phyloP scores from a whole-genome alignment of 1,284 basidiomycete species.

The Tylopilus sp. region DNA sequence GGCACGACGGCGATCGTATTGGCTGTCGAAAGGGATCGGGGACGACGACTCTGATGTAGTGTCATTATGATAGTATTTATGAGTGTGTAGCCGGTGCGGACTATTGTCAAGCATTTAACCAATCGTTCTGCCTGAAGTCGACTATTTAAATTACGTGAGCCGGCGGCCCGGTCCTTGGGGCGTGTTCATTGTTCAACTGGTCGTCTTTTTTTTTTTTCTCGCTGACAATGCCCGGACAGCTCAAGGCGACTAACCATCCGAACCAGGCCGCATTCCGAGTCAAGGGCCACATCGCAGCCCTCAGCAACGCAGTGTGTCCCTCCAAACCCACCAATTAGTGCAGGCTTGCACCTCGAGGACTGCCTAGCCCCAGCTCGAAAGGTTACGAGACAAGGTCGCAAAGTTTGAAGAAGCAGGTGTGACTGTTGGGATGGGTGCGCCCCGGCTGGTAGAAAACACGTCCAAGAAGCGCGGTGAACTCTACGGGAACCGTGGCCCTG shows the following conservation, averaged over 20 bases:
- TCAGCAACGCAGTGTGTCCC: constrained; percentile 55
- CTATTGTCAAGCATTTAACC: constrained; percentile 11
- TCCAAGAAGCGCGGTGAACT: constrained; percentile 68
- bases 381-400: constrained; percentile 79
- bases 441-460: constrained; percentile 59
- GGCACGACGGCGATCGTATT: constrained; percentile 40
- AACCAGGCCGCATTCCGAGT: constrained; percentile 47
- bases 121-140: background rate
- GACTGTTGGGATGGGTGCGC: constrained; percentile 75
- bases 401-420: constrained; percentile 80
- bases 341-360: constrained; percentile 38
- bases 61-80: constrained; percentile 1
- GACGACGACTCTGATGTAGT: constrained; percentile 14
- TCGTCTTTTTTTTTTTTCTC: constrained; percentile 17
- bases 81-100: background rate
- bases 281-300: constrained; percentile 81
- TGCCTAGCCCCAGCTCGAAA: constrained; percentile 35
- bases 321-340: constrained; percentile 47
- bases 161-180: too few species aligned
- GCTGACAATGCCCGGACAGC: constrained; percentile 8
- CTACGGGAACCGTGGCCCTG: constrained; percentile 76
- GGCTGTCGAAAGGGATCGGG: constrained; percentile 45
- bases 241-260: constrained; percentile 25
- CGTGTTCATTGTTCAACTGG: too few species aligned
- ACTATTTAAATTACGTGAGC: too few species aligned